Evolutionary conservation across 306 rosid species (phyloP).

Genomic region (Trichosanthes truncata): DNA sequence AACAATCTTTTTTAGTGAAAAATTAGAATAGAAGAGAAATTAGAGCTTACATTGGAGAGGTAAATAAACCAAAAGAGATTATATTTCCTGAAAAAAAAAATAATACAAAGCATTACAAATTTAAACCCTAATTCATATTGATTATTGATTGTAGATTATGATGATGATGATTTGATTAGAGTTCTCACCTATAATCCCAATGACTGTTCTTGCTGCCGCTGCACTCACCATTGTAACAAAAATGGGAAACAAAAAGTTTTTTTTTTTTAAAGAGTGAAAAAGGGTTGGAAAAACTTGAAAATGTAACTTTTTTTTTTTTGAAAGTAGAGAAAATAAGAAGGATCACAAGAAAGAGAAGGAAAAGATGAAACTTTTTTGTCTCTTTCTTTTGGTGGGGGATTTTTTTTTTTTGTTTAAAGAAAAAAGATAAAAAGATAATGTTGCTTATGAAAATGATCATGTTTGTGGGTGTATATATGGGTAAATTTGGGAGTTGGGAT

Average conservation of each 20-base stretch:
- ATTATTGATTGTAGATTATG: too few relatives aligned
- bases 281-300: background rate
- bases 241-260: background rate
- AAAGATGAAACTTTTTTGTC: background rate
- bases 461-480: background rate
- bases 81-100: constrained; percentile 56
- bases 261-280: too few relatives aligned
- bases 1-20: background rate
- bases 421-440: background rate
- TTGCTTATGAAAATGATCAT: background rate
- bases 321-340: background rate
- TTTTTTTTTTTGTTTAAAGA: background rate
- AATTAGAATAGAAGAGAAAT: too few relatives aligned
- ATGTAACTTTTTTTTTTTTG: too few relatives aligned
- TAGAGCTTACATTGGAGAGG: constrained; percentile 60
- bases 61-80: constrained; percentile 52
- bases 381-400: background rate
- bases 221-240: constrained; percentile 9
- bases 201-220: constrained; percentile 3
- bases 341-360: background rate
- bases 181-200: constrained; percentile 47
- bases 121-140: background rate
- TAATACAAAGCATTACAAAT: background rate
- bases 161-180: background rate
- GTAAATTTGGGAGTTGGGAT: background rate